Evolutionary conservation across 2,329 filamentous ascomycete species (phyloP).

Genomic region (Colletotrichum zoysiae): DNA sequence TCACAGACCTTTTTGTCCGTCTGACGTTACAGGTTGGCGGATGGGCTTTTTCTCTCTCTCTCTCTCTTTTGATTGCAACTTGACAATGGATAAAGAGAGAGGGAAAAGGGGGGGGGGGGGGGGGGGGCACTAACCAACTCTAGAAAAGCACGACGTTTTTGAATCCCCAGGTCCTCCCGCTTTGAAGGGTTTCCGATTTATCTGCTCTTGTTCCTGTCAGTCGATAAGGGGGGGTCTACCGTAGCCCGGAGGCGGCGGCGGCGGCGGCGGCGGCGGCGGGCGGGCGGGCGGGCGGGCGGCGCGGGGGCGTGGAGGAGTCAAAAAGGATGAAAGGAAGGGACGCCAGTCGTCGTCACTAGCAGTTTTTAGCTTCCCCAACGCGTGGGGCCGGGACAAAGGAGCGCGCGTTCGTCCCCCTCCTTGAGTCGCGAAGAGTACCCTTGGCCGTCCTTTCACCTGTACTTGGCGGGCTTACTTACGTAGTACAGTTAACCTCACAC

Average conservation of each 20-base stretch:
- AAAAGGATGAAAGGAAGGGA: background rate
- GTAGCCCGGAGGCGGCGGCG: too few relatives aligned
- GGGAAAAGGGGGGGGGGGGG: background rate
- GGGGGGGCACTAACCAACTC: slow-evolving; percentile 27
- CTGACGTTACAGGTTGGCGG: slow-evolving; percentile 36
- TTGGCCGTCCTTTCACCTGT: too few relatives aligned
- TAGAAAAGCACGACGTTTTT: background rate
- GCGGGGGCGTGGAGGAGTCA: too few relatives aligned
- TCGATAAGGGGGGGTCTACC: background rate
- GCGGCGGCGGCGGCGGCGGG: too few relatives aligned
- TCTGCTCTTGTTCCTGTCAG: background rate
- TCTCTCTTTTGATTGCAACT: background rate
- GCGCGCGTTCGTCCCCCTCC: too few relatives aligned
- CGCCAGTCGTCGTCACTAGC: background rate
- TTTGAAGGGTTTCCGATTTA: background rate
- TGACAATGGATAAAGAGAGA: background rate
- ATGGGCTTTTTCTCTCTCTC: background rate
- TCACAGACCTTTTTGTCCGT: slow-evolving; percentile 37
- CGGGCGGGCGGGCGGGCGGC: too few relatives aligned
- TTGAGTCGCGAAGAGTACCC: too few relatives aligned
- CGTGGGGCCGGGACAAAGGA: too few relatives aligned
- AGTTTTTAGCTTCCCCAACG: too few relatives aligned
- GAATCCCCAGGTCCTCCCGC: background rate
- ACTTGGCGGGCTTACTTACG: too few relatives aligned
- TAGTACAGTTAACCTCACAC: too few relatives aligned